These are phyloP conservation scores for Extremus antarcticus DNA, from an alignment of 495 filamentous ascomycete species.

Conservation along the genomic window DNA sequence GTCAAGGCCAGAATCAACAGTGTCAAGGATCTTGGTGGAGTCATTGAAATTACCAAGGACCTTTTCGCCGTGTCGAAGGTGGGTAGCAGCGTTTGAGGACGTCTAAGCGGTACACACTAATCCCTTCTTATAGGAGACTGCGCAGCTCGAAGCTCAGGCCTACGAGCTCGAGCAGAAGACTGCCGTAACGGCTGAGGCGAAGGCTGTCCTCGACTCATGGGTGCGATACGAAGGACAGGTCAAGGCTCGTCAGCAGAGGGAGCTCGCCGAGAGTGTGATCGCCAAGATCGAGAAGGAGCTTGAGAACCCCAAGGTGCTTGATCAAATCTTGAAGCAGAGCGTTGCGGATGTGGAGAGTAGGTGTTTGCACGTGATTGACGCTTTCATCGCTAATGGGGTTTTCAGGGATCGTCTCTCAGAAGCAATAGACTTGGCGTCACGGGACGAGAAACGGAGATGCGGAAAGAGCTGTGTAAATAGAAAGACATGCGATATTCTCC, in stretches of 20 bases:
- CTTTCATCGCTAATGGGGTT: background rate
- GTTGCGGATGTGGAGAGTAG: slow-evolving; percentile 92
- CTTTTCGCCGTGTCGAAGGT: slow-evolving; percentile 98
- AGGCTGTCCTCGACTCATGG: slow-evolving; percentile 93
- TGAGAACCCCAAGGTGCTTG: slow-evolving; percentile 87
- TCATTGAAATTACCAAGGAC: slow-evolving; percentile 91
- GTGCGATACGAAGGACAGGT: slow-evolving; percentile 96
- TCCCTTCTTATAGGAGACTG: slow-evolving; percentile 69
- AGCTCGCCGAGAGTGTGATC: slow-evolving; percentile 86
- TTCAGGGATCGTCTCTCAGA: slow-evolving; percentile 17
- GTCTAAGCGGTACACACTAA: background rate
- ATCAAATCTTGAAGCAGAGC: slow-evolving; percentile 93
- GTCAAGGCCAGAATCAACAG: slow-evolving; percentile 87
- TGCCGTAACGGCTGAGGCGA: slow-evolving; percentile 79
- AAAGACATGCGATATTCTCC: too few relatives aligned
- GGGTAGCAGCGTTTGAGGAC: slow-evolving; percentile 15
- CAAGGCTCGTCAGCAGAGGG: slow-evolving; percentile 93
- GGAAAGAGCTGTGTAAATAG: background rate
- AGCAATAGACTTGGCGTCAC: slow-evolving; percentile 9
- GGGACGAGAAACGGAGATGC: background rate
- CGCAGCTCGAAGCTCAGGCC: slow-evolving; percentile 83
- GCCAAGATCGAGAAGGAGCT: slow-evolving; percentile 96
- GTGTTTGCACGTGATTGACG: slow-evolving; percentile 29
- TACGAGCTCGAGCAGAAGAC: slow-evolving; percentile 96
- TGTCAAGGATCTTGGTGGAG: slow-evolving; percentile 82